A percentile compares a stretch with the other conserved stretches of the same genome.
Conservation (phyloP, 768 basidiomycete genomes). For the Suillus plorans region DNA sequence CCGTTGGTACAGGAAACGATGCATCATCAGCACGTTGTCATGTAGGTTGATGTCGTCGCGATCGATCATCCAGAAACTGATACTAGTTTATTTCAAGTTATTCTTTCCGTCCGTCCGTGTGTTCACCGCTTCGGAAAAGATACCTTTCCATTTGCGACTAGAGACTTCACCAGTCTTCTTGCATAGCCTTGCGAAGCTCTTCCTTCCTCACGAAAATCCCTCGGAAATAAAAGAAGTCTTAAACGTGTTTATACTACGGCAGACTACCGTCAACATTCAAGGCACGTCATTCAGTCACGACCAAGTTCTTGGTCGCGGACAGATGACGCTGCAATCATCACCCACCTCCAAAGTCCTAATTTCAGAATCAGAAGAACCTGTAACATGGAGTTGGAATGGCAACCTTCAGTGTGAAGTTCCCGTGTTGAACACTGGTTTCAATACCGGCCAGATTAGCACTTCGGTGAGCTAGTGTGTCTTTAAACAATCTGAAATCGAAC, state of each 20-base stretch:
- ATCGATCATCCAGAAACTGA: background rate
- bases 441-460: slow-evolving; percentile 45
- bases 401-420: slow-evolving; percentile 42
- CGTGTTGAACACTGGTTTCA: slow-evolving; percentile 49
- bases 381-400: slow-evolving; percentile 63
- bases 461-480: slow-evolving; percentile 38
- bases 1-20: slow-evolving; percentile 5
- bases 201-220: slow-evolving; percentile 12
- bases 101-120: slow-evolving; percentile 62
- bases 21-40: slow-evolving; percentile 27
- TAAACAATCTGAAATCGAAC: background rate
- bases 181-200: slow-evolving; percentile 10
- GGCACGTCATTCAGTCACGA: slow-evolving; percentile 16
- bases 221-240: slow-evolving; percentile 27
- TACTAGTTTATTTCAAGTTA: slow-evolving; percentile 37
- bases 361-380: slow-evolving; percentile 24
- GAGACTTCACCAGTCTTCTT: slow-evolving; percentile 45
- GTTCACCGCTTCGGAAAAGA: slow-evolving; percentile 53
- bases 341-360: slow-evolving; percentile 23
- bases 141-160: slow-evolving; percentile 69
- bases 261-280: slow-evolving; percentile 41
- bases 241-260: slow-evolving; percentile 57
- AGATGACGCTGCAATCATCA: slow-evolving; percentile 42
- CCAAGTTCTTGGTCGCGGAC: slow-evolving; percentile 48
- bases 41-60: slow-evolving; percentile 17